Base-by-base conservation (phyloP, 129 eudicot genomes). In the Pittosporum tobira region DNA sequence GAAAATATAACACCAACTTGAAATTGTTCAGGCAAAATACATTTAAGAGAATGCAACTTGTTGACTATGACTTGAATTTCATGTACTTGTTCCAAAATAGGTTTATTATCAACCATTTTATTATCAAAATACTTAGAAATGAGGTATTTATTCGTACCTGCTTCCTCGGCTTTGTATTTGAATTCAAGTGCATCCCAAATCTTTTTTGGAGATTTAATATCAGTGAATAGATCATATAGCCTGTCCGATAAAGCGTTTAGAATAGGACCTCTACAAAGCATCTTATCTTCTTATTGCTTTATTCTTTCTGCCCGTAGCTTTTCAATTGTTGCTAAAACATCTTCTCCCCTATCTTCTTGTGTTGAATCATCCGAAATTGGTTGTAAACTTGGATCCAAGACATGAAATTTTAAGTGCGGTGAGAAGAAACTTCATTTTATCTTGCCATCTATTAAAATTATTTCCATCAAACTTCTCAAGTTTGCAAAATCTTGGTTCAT, bases 401-500 rank as follows among this genome's bases (percentile, higher is more conserved):
- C 45, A 14, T 62, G 37, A 23, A 18, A 62, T 6, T 27, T 48
- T 48, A n/a, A 62, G n/a, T 5, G 14, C 19, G 1, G 57, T 49
- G 2, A 58, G 48, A 1, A 58, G 9, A 16, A 58, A 58, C 16
- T 18, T 18, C 24, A 37, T 18, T 12, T 58, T 47, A 3, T 36
- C 55, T n/a, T n/a, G n/a, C n/a, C n/a, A n/a, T 26, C 56, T 26
- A 15, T 29, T 45, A 26, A 28, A 62, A 38, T 62, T 62, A 0
- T 16, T 19, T n/a, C 57, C 67, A 62, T 62, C 67, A 46, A 62
- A 62, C 1, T 26, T 27, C 10, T 48, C 67, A 42, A 61, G 52
- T n/a, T n/a, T n/a, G n/a, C n/a, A n/a, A n/a, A n/a, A n/a, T n/a
- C 15, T 6, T 12, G 16, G 49, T 44, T 44, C 16, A 44, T 44